Evolutionary conservation across 192 early-diverging fungal species (phyloP).

Genomic region (Gonapodya prolifera): DNA sequence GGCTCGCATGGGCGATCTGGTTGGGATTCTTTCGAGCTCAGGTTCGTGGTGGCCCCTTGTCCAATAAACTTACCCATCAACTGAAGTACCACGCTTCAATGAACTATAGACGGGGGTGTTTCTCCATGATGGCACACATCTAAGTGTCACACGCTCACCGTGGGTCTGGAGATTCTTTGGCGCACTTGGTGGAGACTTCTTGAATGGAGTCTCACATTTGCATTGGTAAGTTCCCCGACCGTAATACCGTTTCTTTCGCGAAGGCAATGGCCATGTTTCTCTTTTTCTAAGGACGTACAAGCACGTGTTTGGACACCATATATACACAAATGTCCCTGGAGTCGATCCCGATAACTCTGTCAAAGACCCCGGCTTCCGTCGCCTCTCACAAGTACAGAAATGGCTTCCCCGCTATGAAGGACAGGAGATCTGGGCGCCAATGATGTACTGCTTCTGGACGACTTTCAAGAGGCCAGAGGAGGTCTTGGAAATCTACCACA

Average conservation of each 20-base stretch:
- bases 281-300: conserved; percentile 32
- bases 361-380: conserved; percentile 31
- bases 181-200: conserved; percentile 35
- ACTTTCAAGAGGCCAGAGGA: conserved; percentile 38
- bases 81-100: too few species aligned
- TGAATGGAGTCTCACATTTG: conserved; percentile 39
- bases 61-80: too few species aligned
- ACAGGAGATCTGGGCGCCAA: conserved; percentile 34
- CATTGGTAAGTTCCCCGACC: conserved; percentile 15
- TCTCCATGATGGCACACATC: conserved; percentile 41
- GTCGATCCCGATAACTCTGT: conserved; percentile 41
- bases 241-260: background rate
- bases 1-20: background rate
- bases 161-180: conserved; percentile 37
- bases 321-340: conserved; percentile 42
- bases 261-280: background rate
- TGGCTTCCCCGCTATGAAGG: conserved; percentile 34
- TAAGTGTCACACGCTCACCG: conserved; percentile 33
- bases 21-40: background rate
- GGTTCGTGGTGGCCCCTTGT: too few species aligned
- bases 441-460: conserved; percentile 34
- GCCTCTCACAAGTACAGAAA: conserved; percentile 35
- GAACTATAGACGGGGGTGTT: conserved; percentile 19
- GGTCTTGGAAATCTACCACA: conserved; percentile 30
- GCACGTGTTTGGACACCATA: conserved; percentile 41